Base-by-base conservation (phyloP, 202 grass and related monocot genomes). In the Tripidium arundinaceum region DNA sequence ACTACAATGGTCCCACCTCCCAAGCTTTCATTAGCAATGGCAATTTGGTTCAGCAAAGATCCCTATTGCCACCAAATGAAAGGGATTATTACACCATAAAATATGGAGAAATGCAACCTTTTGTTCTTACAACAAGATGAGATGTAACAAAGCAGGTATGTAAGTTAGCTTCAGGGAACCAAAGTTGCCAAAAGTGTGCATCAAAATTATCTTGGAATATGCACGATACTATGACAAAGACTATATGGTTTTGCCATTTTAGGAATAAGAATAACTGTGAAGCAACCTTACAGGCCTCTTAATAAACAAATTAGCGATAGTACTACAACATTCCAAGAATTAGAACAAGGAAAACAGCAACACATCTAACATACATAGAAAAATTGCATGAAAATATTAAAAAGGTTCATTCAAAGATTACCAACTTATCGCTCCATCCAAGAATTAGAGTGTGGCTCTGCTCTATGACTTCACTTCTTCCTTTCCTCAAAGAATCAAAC, bases 401-500 rank as follows among this genome's bases (percentile, higher is more conserved):
- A 76, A 78, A 64, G 43, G 72, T 50, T 65, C 19, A 16, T 78
- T 88, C 26, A 4, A 70, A 42, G 22, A 68, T 83, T 93, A 93
- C 91, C 91, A 93, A 27, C 31, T 93, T 90, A 68, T 93, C 91
- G 0, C 91, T 93, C 88, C 91, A 90, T 47, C 91, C 91, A 75
- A 93, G 91, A 81, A 93, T 79, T 50, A 93, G 80, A 3, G 91
- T 93, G 40, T 93, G 91, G 61, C 79, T 88, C 58, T 86, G 80
- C 57, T 93, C 91, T 45, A 90, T 88, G 66, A 93, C 91, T 76
- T 90, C 88, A 46, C 91, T 93, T 81, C 83, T 86, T 77, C 91
- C 91, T 74, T 93, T 93, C 86, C 91, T 93, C 85, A 90, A 58
- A 59, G 91, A 93, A 80, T 93, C 91, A 81, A 93, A 93, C 76